Conservation (phyloP, 805 yeast species). For the Saturnispora saitoi region DNA sequence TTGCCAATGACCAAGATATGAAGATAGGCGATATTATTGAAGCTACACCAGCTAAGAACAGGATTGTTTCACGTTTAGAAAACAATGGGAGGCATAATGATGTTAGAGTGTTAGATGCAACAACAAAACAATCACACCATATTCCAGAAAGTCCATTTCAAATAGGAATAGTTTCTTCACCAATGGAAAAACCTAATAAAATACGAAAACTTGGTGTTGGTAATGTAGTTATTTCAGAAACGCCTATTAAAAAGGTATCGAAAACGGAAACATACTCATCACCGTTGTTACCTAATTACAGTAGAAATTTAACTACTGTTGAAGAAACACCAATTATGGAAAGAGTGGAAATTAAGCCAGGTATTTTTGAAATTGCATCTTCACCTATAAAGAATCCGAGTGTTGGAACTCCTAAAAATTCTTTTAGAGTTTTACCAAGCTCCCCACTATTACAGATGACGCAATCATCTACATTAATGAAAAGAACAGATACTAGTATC, state of each 20-base stretch:
- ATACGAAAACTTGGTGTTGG: conserved; percentile 7
- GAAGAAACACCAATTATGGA: conserved; percentile 7
- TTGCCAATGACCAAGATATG: conserved; percentile 1
- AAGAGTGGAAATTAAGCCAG: conserved; percentile 12
- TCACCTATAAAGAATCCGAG: conserved; percentile 15
- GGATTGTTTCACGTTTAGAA: not conserved
- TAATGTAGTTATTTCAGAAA: not conserved
- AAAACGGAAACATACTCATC: not conserved
- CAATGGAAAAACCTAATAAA: not conserved
- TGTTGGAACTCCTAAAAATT: conserved; percentile 6
- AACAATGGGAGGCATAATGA: not conserved
- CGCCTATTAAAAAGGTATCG: not conserved
- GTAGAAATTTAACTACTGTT: not conserved
- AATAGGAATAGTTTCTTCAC: not conserved
- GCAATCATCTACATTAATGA: not conserved
- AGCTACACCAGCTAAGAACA: conserved; percentile 18
- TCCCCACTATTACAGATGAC: not conserved
- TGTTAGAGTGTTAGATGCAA: not conserved
- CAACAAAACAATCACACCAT: not conserved
- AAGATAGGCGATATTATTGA: conserved; percentile 14
- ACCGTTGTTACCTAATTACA: not conserved
- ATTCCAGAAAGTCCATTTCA: conserved; percentile 6
- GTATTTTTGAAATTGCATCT: conserved; percentile 15
- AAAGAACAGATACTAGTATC: conserved; percentile 1
- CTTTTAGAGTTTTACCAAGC: not conserved